A percentile compares a stretch with the other conserved stretches of the same genome.
Conservation (phyloP, 2,329 filamentous ascomycete genomes). For the Colletotrichum endophyticum region DNA sequence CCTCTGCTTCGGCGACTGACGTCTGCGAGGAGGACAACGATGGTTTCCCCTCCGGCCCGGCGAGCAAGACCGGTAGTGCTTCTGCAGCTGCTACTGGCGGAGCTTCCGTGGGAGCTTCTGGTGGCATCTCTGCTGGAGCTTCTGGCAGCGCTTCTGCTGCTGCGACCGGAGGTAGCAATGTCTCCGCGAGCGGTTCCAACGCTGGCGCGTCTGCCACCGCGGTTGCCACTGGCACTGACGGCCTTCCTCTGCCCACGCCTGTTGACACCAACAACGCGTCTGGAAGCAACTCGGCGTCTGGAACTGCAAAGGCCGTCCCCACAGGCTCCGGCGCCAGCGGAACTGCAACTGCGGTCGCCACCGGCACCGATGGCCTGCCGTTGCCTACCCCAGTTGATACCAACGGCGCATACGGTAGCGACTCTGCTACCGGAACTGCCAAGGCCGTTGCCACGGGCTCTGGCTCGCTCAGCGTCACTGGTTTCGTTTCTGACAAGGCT, state of each 20-base stretch:
- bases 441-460: background rate
- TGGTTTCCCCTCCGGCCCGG: background rate
- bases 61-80: background rate
- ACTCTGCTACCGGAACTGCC: background rate
- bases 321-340: background rate
- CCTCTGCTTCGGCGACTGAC: background rate
- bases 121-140: slow-evolving; percentile 12
- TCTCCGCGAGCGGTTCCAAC: slow-evolving; percentile 9
- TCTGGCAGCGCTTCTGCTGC: slow-evolving; percentile 12
- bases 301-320: background rate
- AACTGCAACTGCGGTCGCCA: background rate
- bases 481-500: background rate
- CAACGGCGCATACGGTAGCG: background rate
- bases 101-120: background rate
- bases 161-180: background rate
- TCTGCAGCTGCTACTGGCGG: background rate
- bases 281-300: background rate
- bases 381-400: background rate
- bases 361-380: background rate
- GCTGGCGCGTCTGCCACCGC: slow-evolving; percentile 9
- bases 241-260: background rate
- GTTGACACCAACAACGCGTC: background rate
- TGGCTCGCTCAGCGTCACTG: background rate
- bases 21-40: slow-evolving; percentile 18
- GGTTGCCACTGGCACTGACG: background rate